Conservation (phyloP, 192 early-diverging fungal species). For the Linnemannia hyalina region DNA sequence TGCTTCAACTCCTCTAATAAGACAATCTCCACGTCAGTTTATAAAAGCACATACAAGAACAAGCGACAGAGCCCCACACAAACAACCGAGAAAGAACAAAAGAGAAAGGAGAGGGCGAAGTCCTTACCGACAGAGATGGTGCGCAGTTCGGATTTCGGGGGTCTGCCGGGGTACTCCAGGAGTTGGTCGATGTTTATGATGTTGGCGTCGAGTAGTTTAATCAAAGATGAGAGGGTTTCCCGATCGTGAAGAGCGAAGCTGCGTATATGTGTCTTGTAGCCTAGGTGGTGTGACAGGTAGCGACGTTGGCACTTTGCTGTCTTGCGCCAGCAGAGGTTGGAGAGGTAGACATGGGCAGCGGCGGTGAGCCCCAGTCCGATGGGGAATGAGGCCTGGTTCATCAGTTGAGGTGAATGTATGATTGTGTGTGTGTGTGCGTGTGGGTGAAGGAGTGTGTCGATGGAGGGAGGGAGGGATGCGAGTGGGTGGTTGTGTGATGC, state of each 20-base stretch:
- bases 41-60: not conserved
- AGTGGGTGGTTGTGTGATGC: not conserved
- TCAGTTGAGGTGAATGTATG: not conserved
- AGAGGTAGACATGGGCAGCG: constrained; percentile 35
- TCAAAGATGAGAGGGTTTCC: constrained; percentile 12
- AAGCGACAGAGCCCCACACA: not conserved
- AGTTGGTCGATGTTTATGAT: not conserved
- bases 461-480: not conserved
- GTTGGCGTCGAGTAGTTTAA: constrained; percentile 6
- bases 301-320: not conserved
- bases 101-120: not conserved
- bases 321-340: not conserved
- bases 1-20: constrained; percentile 17
- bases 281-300: constrained; percentile 1
- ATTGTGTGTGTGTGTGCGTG: not conserved
- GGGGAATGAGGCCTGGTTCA: constrained; percentile 6
- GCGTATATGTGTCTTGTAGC: not conserved
- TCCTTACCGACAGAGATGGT: not conserved
- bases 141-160: not conserved
- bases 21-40: not conserved
- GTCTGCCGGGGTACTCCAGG: not conserved
- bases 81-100: not conserved
- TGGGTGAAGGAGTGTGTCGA: not conserved
- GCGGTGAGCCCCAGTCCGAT: constrained; percentile 30
- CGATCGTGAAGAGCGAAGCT: constrained; percentile 6